Evolutionary conservation across 805 yeast genomes (phyloP).

Genomic region (Wickerhamomyces bisporus): DNA sequence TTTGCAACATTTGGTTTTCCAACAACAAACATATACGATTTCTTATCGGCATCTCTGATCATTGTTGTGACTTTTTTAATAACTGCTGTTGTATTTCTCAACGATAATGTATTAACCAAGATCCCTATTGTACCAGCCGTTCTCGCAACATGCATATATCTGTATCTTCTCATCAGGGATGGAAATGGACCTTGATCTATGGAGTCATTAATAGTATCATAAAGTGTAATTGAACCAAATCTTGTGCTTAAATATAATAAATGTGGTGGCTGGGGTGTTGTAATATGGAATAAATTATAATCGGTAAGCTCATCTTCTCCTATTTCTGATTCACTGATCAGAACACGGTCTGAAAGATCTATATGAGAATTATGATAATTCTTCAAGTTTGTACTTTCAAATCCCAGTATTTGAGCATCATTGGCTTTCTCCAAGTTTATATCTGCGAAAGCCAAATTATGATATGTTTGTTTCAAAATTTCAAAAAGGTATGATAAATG

Average conservation of each 20-base stretch:
- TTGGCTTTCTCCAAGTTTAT: slow-evolving; percentile 30
- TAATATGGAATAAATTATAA: slow-evolving; percentile 63
- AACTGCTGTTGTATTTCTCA: slow-evolving; percentile 65
- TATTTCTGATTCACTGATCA: slow-evolving; percentile 24
- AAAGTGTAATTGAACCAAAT: slow-evolving; percentile 49
- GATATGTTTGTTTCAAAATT: slow-evolving; percentile 25
- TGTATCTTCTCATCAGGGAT: slow-evolving; percentile 76
- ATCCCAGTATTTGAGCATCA: slow-evolving; percentile 39
- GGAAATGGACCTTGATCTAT: slow-evolving; percentile 61
- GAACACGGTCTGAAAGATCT: slow-evolving; percentile 28
- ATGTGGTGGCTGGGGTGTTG: slow-evolving; percentile 73
- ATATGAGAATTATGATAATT: slow-evolving; percentile 1
- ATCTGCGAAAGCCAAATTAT: slow-evolving; percentile 35
- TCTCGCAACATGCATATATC: slow-evolving; percentile 82
- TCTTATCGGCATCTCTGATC: slow-evolving; percentile 75
- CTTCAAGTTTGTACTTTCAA: slow-evolving; percentile 11
- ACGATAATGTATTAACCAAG: slow-evolving; percentile 82
- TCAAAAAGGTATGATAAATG: slow-evolving; percentile 37
- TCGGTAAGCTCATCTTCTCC: slow-evolving; percentile 35
- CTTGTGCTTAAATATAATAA: slow-evolving; percentile 69
- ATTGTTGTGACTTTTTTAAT: slow-evolving; percentile 55
- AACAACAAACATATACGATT: slow-evolving; percentile 90
- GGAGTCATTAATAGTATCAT: slow-evolving; percentile 35
- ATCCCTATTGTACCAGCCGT: slow-evolving; percentile 91
- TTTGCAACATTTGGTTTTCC: slow-evolving; percentile 98